phyloP scores from a whole-genome alignment of 2,329 filamentous ascomycete genomes.

The Reticulascus tulasneorum region DNA sequence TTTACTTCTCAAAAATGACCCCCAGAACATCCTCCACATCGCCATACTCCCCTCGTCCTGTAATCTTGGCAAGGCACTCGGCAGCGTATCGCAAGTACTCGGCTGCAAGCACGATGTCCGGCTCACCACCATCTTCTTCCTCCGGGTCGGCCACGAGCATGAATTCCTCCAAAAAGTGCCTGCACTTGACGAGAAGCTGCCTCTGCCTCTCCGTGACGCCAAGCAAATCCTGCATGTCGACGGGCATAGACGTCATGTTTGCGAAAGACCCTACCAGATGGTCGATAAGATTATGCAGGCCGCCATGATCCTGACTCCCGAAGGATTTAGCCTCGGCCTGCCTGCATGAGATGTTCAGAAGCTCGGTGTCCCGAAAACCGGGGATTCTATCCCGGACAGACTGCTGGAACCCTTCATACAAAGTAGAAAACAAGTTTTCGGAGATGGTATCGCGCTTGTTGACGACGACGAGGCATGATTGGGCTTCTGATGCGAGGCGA shows the following conservation, averaged over 20 bases:
- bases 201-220: constrained; percentile 89
- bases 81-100: constrained; percentile 83
- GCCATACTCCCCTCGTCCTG: constrained; percentile 75
- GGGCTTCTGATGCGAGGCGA: constrained; percentile 44
- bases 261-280: constrained; percentile 65
- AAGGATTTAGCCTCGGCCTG: constrained; percentile 38
- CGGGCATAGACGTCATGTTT: constrained; percentile 65
- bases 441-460: constrained; percentile 58
- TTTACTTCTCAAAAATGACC: constrained; percentile 95
- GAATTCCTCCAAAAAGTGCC: constrained; percentile 69
- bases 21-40: constrained; percentile 95
- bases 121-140: constrained; percentile 41
- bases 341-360: constrained; percentile 69
- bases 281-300: constrained; percentile 65
- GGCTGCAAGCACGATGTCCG: constrained; percentile 85
- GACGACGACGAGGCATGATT: constrained; percentile 49
- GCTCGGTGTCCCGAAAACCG: constrained; percentile 30
- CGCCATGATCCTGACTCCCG: constrained; percentile 47
- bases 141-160: constrained; percentile 48
- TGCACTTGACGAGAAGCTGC: constrained; percentile 72
- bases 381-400: constrained; percentile 35
- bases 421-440: constrained; percentile 24
- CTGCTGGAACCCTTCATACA: constrained; percentile 37
- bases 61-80: constrained; percentile 77
- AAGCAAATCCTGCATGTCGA: constrained; percentile 75